phyloP scores from a whole-genome alignment of 2,329 filamentous ascomycete genomes.

The Ophiostoma sp. region DNA sequence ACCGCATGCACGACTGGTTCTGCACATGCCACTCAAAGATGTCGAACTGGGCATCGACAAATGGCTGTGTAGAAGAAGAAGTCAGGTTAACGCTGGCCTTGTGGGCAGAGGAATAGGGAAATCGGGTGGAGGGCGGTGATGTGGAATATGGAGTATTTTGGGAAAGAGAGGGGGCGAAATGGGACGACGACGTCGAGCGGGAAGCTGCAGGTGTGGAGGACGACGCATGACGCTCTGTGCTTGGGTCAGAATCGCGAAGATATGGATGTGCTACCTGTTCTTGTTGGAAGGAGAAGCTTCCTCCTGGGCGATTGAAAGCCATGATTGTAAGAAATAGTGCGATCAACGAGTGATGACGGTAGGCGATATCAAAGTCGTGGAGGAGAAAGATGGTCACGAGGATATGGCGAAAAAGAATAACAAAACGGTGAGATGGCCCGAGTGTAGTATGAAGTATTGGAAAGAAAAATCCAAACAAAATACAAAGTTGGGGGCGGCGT shows the following conservation, averaged over 20 bases:
- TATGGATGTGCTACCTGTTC: constrained; percentile 32
- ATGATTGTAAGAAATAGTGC: constrained; percentile 24
- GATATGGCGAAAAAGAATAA: background rate
- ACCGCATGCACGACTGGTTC: constrained; percentile 82
- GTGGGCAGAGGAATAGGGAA: background rate
- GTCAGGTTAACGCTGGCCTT: constrained; percentile 22
- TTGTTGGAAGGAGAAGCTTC: constrained; percentile 31
- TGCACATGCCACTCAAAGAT: constrained; percentile 91
- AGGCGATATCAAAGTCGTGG: background rate
- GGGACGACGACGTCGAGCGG: background rate
- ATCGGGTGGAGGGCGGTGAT: background rate
- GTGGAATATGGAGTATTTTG: background rate
- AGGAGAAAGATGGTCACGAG: background rate
- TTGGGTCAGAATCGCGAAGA: constrained; percentile 13
- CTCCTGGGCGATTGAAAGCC: constrained; percentile 30
- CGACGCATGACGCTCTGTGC: background rate
- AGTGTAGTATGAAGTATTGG: background rate
- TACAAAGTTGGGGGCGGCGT: no score
- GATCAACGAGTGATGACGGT: no score
- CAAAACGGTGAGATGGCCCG: background rate
- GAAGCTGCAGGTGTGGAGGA: background rate
- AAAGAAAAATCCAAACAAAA: background rate
- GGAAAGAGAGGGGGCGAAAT: background rate
- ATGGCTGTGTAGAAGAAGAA: constrained; percentile 35
- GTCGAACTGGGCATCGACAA: constrained; percentile 55